A percentile compares a stretch with the other conserved stretches of the same genome.
Conservation (phyloP, 352 stramenopile genomes). For the Phytophthora podocarpi region DNA sequence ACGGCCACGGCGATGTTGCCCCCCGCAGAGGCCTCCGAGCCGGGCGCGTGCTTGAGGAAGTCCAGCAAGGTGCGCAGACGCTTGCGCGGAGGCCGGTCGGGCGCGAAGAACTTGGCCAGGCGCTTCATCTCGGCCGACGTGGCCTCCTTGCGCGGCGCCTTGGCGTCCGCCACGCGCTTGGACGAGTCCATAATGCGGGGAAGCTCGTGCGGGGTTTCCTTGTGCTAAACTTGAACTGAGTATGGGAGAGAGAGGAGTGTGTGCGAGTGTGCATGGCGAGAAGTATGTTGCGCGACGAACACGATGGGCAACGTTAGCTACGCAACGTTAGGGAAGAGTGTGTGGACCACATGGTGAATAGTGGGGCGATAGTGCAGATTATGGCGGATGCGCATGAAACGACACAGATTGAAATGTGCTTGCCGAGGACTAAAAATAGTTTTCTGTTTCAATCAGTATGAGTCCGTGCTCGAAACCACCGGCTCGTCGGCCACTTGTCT, state of each 20-base stretch:
- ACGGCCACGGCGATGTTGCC: constrained; percentile 75
- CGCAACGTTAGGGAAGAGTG: neutral
- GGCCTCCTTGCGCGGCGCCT: constrained; percentile 42
- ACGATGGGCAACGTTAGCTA: constrained; percentile 6
- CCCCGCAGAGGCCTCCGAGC: constrained; percentile 31
- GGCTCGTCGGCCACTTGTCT: too few relatives aligned
- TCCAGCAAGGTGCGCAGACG: constrained; percentile 83
- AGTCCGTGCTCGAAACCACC: neutral
- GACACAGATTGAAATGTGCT: neutral
- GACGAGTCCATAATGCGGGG: constrained; percentile 41
- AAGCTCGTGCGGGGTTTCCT: too few relatives aligned
- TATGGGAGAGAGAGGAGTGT: neutral
- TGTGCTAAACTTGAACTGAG: constrained; percentile 15
- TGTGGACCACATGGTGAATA: neutral
- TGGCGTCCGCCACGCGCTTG: constrained; percentile 46
- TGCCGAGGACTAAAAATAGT: too few relatives aligned
- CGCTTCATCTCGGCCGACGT: constrained; percentile 68
- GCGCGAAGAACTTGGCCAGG: constrained; percentile 86
- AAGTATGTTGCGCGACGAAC: constrained; percentile 13
- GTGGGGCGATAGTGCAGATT: neutral
- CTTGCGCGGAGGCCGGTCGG: constrained; percentile 83
- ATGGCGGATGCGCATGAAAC: neutral
- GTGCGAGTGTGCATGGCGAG: neutral
- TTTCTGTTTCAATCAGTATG: neutral
- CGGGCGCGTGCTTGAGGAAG: constrained; percentile 72